Base-by-base conservation (phyloP, 805 yeast species). In the Wickerhamomyces mucosus region DNA sequence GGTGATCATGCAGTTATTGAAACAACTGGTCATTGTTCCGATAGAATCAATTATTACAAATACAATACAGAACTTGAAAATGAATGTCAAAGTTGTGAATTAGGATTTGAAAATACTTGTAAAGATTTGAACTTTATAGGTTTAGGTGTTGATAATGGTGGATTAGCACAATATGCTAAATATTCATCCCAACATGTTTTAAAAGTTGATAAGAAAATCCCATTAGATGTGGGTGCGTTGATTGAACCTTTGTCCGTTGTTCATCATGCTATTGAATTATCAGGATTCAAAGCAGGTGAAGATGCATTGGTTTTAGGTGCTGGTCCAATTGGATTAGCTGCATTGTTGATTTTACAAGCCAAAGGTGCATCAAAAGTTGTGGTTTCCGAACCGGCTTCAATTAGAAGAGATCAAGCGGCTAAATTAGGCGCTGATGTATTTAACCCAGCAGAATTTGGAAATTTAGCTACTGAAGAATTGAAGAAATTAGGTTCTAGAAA, bases 251-350 rank as follows among this genome's bases (percentile, higher is more conserved):
- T 73, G 28, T 63, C 76, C 4, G 78, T 72, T 32, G 59, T 69
- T 15, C 67, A 76, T 75, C 80, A 73, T 41, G 78, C 77, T 3
- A 67, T 67, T 20, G 58, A 63, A 36, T 55, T 64, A 4, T 55
- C 73, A 0, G 47, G 43, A 13, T 65, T 69, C 41, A 46, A 57
- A 34, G 53, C 45, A 15, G 76, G 75, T 18, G 58, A 61, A 22
- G 48, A 59, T 16, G 72, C 69, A 4, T 52, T 73, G 28, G 69
- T 75, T 12, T 46, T 75, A 12, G 80, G 80, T 19, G 71, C 74
- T 18, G 81, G 81, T 5, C 77, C 79, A 15, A 73, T 75, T 46
- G 80, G 81, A 6, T 52, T 75, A 16, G 70, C 78, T 15, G 63
- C 76, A 4, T 56, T 72, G n/a, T 51, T 74, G 27, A 76, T 72